Base-by-base conservation (phyloP, 352 stramenopile genomes). In the Globisporangium nodosum region DNA sequence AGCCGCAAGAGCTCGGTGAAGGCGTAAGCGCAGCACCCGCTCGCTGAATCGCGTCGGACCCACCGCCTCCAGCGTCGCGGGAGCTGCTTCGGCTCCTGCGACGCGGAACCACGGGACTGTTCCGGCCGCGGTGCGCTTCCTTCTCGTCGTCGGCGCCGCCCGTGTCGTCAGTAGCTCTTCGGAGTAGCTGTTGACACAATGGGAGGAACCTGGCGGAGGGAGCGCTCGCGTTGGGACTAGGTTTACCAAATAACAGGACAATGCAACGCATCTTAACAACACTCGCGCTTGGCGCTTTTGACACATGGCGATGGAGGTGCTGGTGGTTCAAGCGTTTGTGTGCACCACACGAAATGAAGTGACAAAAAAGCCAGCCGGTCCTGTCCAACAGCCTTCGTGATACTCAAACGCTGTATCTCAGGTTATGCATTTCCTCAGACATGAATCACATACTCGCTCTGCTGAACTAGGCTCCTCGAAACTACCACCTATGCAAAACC, bases 1-100 rank as follows among this genome's bases (percentile, higher is more conserved):
- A 98, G 96, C 71, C 94, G 97, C 78, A 90, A 98, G 95, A 82
- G 58, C 88, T 90, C 89, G 76, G 81, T 94, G 54, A 96, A 97
- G 79, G 82, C 88, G 55, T 91, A 93, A 89, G 71, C 78, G 54
- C 43, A 24, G 16, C 18, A 3, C 3, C n/a, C n/a, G 43, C 43
- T 49, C 43, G 8, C n/a, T 30, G 18, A 3, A 6, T 9, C 43
- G 18, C 51, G 30, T 55, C 48, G 55, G 48, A 50, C 27, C 55
- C 56, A 56, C 56, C 20, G 47, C 47, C 39, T 8, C 8, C 33
- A 13, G 33, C 33, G 49, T 35, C 30, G 52, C 35, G 30, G 48
- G 58, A 47, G 35, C n/a, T 18, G 52, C 31, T 51, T 60, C 13
- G 7, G 45, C 5, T 21, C 31, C 27, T 9, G 16, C 16, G 48